Conservation (phyloP, 176 grass and related monocot genomes). For the Cymbopogon citratus region DNA sequence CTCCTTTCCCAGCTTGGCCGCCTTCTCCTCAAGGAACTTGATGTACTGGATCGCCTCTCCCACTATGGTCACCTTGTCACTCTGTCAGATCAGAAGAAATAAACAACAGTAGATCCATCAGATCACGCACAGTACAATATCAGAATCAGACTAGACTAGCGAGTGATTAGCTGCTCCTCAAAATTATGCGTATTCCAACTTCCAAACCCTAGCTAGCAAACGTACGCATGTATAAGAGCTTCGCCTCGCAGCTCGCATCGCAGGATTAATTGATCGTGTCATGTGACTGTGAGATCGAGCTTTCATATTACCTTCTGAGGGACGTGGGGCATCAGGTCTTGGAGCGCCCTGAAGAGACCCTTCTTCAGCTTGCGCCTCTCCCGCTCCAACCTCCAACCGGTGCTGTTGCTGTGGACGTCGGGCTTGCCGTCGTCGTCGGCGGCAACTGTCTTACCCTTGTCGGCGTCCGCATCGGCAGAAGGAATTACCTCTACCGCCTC, state of each 20-base stretch:
- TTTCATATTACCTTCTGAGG: constrained; percentile 24
- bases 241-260: too few species aligned
- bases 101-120: not conserved
- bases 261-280: too few species aligned
- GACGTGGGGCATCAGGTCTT: constrained; percentile 33
- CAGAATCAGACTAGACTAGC: too few species aligned
- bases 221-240: too few species aligned
- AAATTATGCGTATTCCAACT: too few species aligned
- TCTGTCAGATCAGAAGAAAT: constrained; percentile 12
- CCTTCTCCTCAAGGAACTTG: constrained; percentile 37
- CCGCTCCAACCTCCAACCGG: constrained; percentile 15
- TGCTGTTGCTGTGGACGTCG: constrained; percentile 6
- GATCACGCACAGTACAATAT: too few species aligned
- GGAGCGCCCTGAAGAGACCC: constrained; percentile 31
- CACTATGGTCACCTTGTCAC: constrained; percentile 59
- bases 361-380: constrained; percentile 51
- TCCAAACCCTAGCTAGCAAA: not conserved
- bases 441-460: too few species aligned
- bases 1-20: constrained; percentile 31
- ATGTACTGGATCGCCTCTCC: constrained; percentile 61
- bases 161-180: too few species aligned
- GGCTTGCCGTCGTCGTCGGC: not conserved
- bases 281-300: too few species aligned
- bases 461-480: too few species aligned
- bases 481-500: too few species aligned